These are phyloP conservation scores for Colletotrichum chrysophilum DNA, from an alignment of 2,329 filamentous ascomycete genomes.

Conservation along the genomic window DNA sequence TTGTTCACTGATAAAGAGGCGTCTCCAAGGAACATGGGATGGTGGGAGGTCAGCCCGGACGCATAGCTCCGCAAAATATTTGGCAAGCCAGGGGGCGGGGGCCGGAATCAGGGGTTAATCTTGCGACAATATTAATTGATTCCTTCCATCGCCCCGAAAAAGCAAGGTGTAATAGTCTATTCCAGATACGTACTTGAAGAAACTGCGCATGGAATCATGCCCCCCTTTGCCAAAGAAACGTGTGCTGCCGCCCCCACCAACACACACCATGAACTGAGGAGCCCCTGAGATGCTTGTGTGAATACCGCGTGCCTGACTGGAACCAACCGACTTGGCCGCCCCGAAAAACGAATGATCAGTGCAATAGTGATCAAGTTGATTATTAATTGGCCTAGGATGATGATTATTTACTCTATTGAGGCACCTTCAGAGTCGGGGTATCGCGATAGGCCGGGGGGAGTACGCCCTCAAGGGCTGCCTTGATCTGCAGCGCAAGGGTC, in stretches of 20 bases:
- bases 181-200: neutral
- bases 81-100: neutral
- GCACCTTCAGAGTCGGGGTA: neutral
- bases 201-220: neutral
- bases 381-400: accelerated
- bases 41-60: neutral
- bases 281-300: neutral
- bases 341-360: neutral
- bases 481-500: conserved; percentile 36
- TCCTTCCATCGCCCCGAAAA: neutral
- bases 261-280: neutral
- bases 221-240: neutral
- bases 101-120: neutral
- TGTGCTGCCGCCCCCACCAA: neutral
- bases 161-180: neutral
- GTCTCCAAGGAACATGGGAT: neutral
- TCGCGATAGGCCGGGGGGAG: conserved; percentile 28
- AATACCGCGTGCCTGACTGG: neutral
- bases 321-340: neutral
- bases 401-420: neutral
- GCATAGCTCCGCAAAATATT: neutral
- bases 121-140: neutral
- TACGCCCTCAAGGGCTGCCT: conserved; percentile 34
- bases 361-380: neutral
- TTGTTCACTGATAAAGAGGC: neutral